Conservation (phyloP, 768 basidiomycete species). For the Termitomyces bulborhizus region DNA sequence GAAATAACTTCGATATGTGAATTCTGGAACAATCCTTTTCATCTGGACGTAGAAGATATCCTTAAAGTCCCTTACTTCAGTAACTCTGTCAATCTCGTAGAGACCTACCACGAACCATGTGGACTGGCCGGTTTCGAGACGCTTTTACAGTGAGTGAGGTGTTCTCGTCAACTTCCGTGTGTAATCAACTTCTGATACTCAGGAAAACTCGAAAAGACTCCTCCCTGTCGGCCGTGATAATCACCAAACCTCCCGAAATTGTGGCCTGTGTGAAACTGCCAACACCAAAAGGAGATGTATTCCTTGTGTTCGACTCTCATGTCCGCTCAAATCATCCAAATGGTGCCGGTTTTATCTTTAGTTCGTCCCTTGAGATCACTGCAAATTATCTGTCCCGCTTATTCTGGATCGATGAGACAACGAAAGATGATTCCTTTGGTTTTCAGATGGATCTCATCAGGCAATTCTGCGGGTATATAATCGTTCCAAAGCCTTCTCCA, state of each 20-base stretch:
- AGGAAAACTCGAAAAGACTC: constrained; percentile 22
- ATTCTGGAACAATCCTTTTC: constrained; percentile 44
- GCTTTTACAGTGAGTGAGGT: constrained; percentile 22
- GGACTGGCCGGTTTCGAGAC: constrained; percentile 18
- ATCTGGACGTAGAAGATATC: constrained; percentile 56
- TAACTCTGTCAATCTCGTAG: constrained; percentile 26
- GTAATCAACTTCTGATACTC: background rate
- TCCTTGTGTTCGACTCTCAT: constrained; percentile 65
- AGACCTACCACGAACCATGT: constrained; percentile 32
- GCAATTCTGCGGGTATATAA: constrained; percentile 54
- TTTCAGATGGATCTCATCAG: constrained; percentile 64
- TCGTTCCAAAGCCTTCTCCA: constrained; percentile 27
- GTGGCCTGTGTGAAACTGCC: constrained; percentile 42
- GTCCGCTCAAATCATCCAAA: constrained; percentile 50
- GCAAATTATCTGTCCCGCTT: constrained; percentile 40
- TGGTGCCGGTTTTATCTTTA: constrained; percentile 56
- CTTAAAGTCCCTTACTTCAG: constrained; percentile 42
- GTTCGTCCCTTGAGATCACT: constrained; percentile 34
- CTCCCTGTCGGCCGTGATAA: constrained; percentile 35
- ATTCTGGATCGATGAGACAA: constrained; percentile 39
- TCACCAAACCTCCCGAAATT: constrained; percentile 71
- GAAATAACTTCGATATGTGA: constrained; percentile 52
- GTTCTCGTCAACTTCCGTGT: constrained; percentile 14
- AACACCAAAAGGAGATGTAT: constrained; percentile 29
- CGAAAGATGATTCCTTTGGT: constrained; percentile 20